Evolutionary conservation across 768 basidiomycete species (phyloP).

Genomic region (Phaeotremella skinneri): DNA sequence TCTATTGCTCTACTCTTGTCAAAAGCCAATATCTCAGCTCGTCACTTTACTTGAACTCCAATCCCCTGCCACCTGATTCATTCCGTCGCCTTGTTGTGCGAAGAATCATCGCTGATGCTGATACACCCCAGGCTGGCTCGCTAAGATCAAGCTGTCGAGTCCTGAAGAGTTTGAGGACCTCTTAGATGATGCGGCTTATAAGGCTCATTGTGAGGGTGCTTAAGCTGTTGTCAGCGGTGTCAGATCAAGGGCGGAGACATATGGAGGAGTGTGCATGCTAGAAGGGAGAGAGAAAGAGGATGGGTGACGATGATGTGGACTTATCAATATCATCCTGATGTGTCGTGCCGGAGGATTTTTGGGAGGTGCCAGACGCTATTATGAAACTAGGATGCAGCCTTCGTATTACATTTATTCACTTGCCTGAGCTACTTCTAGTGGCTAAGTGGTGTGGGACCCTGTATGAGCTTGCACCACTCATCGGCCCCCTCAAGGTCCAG

Average conservation of each 20-base stretch:
- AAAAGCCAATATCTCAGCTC: too few relatives aligned
- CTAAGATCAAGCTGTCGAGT: slow-evolving; percentile 79
- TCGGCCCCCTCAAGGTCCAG: too few relatives aligned
- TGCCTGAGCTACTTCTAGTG: too few relatives aligned
- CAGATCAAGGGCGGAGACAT: too few relatives aligned
- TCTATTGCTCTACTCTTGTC: too few relatives aligned
- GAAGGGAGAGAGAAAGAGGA: neutral
- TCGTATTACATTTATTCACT: too few relatives aligned
- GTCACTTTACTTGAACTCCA: neutral
- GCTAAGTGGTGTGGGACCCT: too few relatives aligned
- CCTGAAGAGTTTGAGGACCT: slow-evolving; percentile 75
- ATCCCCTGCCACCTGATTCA: neutral
- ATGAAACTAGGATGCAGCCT: too few relatives aligned
- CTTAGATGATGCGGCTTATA: slow-evolving; percentile 74
- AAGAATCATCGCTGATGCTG: neutral
- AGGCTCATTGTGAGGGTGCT: slow-evolving; percentile 58
- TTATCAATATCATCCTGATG: neutral
- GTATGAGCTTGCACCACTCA: too few relatives aligned
- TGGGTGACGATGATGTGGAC: neutral
- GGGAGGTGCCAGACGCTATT: too few relatives aligned
- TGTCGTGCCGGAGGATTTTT: too few relatives aligned
- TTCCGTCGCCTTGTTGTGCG: neutral
- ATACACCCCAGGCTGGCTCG: slow-evolving; percentile 76
- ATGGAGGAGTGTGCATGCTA: too few relatives aligned
- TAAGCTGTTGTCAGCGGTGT: neutral